Percentiles rank a stretch among this genome's conserved stretches.
Evolutionary conservation across 1,284 basidiomycete genomes (phyloP).

Genomic region (Microbotryum intermedium): DNA sequence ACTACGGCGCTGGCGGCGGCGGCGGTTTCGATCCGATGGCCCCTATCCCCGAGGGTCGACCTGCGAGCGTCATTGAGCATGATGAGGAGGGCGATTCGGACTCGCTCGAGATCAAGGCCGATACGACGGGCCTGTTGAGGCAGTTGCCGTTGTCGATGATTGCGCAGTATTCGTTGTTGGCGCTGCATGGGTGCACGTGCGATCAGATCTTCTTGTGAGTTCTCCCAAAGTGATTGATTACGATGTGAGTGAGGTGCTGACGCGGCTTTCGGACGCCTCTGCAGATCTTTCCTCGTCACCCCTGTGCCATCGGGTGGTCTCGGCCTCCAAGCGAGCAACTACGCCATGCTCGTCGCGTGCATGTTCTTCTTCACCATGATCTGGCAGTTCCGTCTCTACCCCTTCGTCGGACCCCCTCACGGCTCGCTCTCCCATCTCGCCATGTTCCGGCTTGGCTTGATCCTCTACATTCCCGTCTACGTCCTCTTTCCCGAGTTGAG

Average conservation of each 20-base stretch:
- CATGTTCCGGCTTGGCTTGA: constrained; percentile 34
- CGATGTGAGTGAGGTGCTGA: background rate
- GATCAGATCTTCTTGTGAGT: constrained; percentile 33
- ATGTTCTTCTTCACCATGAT: constrained; percentile 33
- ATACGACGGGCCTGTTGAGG: constrained; percentile 13
- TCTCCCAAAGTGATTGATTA: background rate
- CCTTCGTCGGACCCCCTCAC: constrained; percentile 29
- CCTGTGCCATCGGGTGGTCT: constrained; percentile 22
- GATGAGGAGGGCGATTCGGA: constrained; percentile 1
- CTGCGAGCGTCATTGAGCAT: constrained; percentile 22
- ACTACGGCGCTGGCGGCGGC: constrained; percentile 59
- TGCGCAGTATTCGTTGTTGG: constrained; percentile 25
- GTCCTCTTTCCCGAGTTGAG: constrained; percentile 33
- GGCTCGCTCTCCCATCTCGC: constrained; percentile 30
- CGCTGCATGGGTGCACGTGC: constrained; percentile 29
- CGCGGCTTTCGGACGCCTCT: background rate
- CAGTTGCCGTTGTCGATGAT: constrained; percentile 33
- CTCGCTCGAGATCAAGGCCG: constrained; percentile 6
- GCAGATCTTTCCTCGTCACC: constrained; percentile 25
- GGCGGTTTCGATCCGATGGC: constrained; percentile 76
- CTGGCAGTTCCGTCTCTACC: constrained; percentile 35
- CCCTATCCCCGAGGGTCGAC: constrained; percentile 23
- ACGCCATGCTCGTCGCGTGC: constrained; percentile 23
- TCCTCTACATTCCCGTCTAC: constrained; percentile 32
- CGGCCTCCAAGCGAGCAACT: constrained; percentile 28